These are phyloP conservation scores for Nannochloropsis gaditana DNA, from an alignment of 108 stramenopile species.

Conservation along the genomic window DNA sequence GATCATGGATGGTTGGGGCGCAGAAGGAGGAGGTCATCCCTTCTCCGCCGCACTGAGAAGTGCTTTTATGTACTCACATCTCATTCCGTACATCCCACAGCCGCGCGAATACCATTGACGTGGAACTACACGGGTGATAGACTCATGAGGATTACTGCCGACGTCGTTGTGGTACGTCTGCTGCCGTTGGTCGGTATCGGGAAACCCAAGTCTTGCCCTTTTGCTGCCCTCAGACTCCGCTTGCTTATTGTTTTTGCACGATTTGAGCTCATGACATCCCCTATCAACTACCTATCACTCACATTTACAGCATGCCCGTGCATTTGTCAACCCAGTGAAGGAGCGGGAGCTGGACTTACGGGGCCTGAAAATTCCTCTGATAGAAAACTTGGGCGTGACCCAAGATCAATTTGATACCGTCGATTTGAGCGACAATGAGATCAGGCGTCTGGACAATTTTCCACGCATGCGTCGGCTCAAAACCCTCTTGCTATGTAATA, in stretches of 20 bases:
- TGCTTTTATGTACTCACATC: neutral
- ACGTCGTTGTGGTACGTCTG: constrained; percentile 40
- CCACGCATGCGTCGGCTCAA: constrained; percentile 46
- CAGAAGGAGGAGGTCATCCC: neutral
- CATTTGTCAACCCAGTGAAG: constrained; percentile 39
- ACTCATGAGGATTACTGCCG: constrained; percentile 47
- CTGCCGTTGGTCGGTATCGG: neutral
- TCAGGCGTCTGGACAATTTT: constrained; percentile 50
- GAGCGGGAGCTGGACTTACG: constrained; percentile 51
- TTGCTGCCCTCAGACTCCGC: neutral
- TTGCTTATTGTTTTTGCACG: neutral
- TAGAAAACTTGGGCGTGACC: constrained; percentile 50
- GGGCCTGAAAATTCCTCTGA: constrained; percentile 49
- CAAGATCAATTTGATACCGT: constrained; percentile 56
- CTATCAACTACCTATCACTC: neutral
- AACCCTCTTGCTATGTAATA: constrained; percentile 52
- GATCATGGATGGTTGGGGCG: neutral
- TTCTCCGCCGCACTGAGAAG: neutral
- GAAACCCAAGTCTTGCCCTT: neutral
- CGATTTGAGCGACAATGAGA: constrained; percentile 56
- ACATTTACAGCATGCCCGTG: constrained; percentile 30
- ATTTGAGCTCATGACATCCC: neutral
- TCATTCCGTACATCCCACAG: neutral
- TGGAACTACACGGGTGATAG: neutral
- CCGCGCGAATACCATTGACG: neutral